These are phyloP conservation scores for Harringtonia aguacate DNA, from an alignment of 2,329 filamentous ascomycete genomes.

Conservation along the genomic window DNA sequence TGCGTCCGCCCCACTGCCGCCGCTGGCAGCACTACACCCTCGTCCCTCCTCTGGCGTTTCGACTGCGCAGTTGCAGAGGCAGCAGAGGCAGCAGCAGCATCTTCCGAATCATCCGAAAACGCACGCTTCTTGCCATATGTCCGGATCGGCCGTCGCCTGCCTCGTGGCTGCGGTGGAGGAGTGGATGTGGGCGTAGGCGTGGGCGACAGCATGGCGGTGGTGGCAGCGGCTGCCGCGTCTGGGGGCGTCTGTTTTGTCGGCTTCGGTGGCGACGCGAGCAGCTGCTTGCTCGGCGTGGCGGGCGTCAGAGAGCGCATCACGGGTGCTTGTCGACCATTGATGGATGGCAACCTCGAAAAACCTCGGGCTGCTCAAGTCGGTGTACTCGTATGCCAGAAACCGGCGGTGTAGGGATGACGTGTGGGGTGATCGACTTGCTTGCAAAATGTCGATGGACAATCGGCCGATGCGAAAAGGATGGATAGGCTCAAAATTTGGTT, in stretches of 20 bases:
- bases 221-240: background rate
- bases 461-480: too few relatives aligned
- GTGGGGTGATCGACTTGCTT: too few relatives aligned
- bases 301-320: conserved; percentile 9
- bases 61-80: too few relatives aligned
- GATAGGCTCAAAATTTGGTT: too few relatives aligned
- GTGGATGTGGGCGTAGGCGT: conserved; percentile 1
- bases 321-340: too few relatives aligned
- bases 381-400: too few relatives aligned
- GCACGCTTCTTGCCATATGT: conserved; percentile 12
- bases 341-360: too few relatives aligned
- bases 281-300: conserved; percentile 8
- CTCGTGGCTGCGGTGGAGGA: background rate
- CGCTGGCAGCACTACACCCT: background rate
- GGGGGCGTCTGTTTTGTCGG: conserved; percentile 6
- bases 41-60: background rate
- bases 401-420: too few relatives aligned
- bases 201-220: background rate
- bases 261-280: conserved; percentile 6
- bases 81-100: too few relatives aligned
- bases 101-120: background rate
- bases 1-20: too few relatives aligned
- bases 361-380: too few relatives aligned
- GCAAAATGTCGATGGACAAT: too few relatives aligned
- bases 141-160: conserved; percentile 5